A percentile compares a stretch with the other conserved stretches of the same genome.
Conservation (phyloP, 257 asterid genomes). For the Nicotiana sylvestris region DNA sequence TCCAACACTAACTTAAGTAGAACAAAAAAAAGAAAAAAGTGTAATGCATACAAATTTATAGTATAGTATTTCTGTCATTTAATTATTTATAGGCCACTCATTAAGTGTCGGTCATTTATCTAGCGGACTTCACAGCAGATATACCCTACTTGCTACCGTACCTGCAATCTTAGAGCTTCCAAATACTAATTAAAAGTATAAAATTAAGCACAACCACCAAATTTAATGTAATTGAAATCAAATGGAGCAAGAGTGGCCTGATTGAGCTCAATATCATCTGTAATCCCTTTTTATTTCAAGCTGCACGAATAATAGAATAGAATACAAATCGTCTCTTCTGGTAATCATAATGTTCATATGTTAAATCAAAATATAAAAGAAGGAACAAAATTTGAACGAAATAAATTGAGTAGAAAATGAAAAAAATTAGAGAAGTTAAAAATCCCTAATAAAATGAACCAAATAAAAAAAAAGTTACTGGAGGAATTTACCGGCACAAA, state of each 20-base stretch:
- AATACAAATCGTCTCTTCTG: constrained; percentile 32
- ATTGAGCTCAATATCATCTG: constrained; percentile 15
- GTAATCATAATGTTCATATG: constrained; percentile 21
- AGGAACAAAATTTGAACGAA: constrained; percentile 23
- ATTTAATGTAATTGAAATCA: neutral
- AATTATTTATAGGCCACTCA: constrained; percentile 4
- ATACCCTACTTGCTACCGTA: neutral
- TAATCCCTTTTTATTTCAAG: constrained; percentile 24
- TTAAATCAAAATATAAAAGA: constrained; percentile 26
- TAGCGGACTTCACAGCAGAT: neutral
- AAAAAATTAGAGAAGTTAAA: constrained; percentile 14
- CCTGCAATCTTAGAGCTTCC: neutral
- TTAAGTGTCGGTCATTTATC: constrained; percentile 11
- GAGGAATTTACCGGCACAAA: constrained; percentile 55
- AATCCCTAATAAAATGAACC: constrained; percentile 10
- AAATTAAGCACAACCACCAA: neutral
- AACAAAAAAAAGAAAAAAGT: neutral
- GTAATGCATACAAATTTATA: neutral
- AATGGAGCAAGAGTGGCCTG: neutral
- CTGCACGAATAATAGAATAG: constrained; percentile 18
- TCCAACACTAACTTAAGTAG: neutral
- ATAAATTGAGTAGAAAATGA: constrained; percentile 14
- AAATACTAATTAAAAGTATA: neutral
- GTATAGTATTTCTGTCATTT: neutral
- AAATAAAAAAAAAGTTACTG: constrained; percentile 15